A percentile compares a stretch with the other conserved stretches of the same genome.
Evolutionary conservation across 2,329 filamentous ascomycete species (phyloP).

Genomic region (Scedosporium dehoogii): DNA sequence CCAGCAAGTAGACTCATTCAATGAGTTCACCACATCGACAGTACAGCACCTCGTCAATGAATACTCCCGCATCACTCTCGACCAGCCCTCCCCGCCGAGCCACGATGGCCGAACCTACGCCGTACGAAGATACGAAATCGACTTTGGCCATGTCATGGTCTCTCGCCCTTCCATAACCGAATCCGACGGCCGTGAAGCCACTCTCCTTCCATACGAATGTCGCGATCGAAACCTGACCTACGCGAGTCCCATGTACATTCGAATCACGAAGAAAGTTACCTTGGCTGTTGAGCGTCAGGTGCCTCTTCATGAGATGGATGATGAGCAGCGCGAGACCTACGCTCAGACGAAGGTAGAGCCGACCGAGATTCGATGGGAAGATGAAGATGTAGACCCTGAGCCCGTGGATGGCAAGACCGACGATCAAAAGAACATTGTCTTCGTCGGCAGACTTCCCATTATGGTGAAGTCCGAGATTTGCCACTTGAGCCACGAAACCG

Average conservation of each 20-base stretch:
- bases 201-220: slow-evolving; percentile 87
- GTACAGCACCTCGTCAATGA: slow-evolving; percentile 93
- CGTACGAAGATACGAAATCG: slow-evolving; percentile 87
- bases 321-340: slow-evolving; percentile 48
- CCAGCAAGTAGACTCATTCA: slow-evolving; percentile 96
- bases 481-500: slow-evolving; percentile 71
- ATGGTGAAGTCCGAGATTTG: slow-evolving; percentile 98
- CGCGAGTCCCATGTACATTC: slow-evolving; percentile 80
- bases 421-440: slow-evolving; percentile 62
- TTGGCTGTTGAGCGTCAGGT: slow-evolving; percentile 70
- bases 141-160: slow-evolving; percentile 83
- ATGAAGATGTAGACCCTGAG: slow-evolving; percentile 40
- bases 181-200: slow-evolving; percentile 77
- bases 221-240: slow-evolving; percentile 94
- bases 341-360: slow-evolving; percentile 45
- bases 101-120: slow-evolving; percentile 71
- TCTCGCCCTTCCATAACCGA: slow-evolving; percentile 87
- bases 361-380: slow-evolving; percentile 49
- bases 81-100: slow-evolving; percentile 75
- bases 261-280: slow-evolving; percentile 76
- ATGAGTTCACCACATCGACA: slow-evolving; percentile 89
- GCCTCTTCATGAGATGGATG: slow-evolving; percentile 57
- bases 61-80: slow-evolving; percentile 82
- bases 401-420: slow-evolving; percentile 27
- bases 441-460: slow-evolving; percentile 90